Conservation (phyloP, 2,329 filamentous ascomycete species). For the Aspergillus transmontanensis region DNA sequence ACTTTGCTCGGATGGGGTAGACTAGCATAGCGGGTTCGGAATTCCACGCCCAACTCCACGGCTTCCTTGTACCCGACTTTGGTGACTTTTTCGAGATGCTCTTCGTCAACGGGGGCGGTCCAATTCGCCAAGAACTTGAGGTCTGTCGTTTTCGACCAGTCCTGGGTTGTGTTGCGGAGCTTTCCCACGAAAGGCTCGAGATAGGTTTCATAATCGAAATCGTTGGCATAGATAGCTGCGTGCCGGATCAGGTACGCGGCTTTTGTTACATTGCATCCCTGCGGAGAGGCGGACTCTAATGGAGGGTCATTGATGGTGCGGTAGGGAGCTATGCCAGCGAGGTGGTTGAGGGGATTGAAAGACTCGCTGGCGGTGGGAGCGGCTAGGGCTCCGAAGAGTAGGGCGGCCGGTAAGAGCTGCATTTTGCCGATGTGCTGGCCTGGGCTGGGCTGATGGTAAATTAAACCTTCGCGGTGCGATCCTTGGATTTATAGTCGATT, state of each 20-base stretch:
- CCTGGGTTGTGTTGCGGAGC: slow-evolving; percentile 59
- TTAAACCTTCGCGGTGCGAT: not conserved
- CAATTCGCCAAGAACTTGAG: slow-evolving; percentile 61
- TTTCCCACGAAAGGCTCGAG: slow-evolving; percentile 62
- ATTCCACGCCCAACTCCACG: slow-evolving; percentile 59
- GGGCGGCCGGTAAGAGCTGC: not conserved
- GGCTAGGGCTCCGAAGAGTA: not conserved
- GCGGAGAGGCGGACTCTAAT: slow-evolving; percentile 47
- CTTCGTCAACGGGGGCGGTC: slow-evolving; percentile 60
- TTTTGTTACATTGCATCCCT: slow-evolving; percentile 54
- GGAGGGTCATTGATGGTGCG: slow-evolving; percentile 58
- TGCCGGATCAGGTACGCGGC: slow-evolving; percentile 62
- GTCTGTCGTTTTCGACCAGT: slow-evolving; percentile 60
- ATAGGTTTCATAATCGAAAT: slow-evolving; percentile 61
- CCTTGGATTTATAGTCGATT: not conserved
- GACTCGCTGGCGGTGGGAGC: slow-evolving; percentile 4
- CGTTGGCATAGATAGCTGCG: slow-evolving; percentile 63
- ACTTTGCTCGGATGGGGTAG: slow-evolving; percentile 57
- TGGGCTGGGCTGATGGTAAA: not conserved
- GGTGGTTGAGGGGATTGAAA: slow-evolving; percentile 58
- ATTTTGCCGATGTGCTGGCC: not conserved
- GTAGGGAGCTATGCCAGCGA: slow-evolving; percentile 60
- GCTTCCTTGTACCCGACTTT: slow-evolving; percentile 64
- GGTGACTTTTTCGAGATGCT: slow-evolving; percentile 60
- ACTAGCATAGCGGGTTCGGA: slow-evolving; percentile 61